These are phyloP conservation scores for Emergomyces pasteurianus DNA, from an alignment of 2,329 filamentous ascomycete genomes.

Conservation along the genomic window DNA sequence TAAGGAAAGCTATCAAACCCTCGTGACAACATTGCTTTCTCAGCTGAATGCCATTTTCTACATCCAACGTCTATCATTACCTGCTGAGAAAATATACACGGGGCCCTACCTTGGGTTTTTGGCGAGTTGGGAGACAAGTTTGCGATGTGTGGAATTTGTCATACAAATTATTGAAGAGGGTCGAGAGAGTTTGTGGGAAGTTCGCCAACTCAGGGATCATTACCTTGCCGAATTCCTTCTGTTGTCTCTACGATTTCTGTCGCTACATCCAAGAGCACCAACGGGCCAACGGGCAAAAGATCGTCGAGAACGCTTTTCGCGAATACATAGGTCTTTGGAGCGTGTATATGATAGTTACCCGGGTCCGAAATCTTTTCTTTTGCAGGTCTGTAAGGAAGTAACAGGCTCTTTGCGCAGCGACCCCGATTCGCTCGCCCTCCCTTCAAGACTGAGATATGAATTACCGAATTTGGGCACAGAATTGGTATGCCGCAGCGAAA, in stretches of 20 bases:
- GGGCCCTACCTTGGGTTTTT: slow-evolving; percentile 30
- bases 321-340: slow-evolving; percentile 28
- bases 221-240: slow-evolving; percentile 30
- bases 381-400: slow-evolving; percentile 29
- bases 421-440: slow-evolving; percentile 24
- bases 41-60: slow-evolving; percentile 32
- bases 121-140: slow-evolving; percentile 30
- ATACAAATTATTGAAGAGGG: slow-evolving; percentile 27
- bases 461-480: slow-evolving; percentile 28
- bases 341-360: slow-evolving; percentile 31
- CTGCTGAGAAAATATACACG: slow-evolving; percentile 23
- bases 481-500: slow-evolving; percentile 19
- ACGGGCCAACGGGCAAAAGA: slow-evolving; percentile 23
- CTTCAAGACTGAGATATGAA: slow-evolving; percentile 21
- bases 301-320: slow-evolving; percentile 28
- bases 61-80: slow-evolving; percentile 31
- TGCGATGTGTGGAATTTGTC: slow-evolving; percentile 29
- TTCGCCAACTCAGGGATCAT: slow-evolving; percentile 22
- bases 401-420: slow-evolving; percentile 25
- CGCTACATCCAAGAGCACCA: slow-evolving; percentile 28
- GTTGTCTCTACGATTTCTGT: slow-evolving; percentile 27
- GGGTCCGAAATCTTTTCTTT: slow-evolving; percentile 27
- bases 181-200: slow-evolving; percentile 25
- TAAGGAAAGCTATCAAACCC: slow-evolving; percentile 25
- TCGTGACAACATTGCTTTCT: slow-evolving; percentile 25